Percentiles rank a stretch among this genome's conserved stretches.
phyloP scores from a whole-genome alignment of 2,329 filamentous ascomycete genomes.

The Neospermospora avenae region DNA sequence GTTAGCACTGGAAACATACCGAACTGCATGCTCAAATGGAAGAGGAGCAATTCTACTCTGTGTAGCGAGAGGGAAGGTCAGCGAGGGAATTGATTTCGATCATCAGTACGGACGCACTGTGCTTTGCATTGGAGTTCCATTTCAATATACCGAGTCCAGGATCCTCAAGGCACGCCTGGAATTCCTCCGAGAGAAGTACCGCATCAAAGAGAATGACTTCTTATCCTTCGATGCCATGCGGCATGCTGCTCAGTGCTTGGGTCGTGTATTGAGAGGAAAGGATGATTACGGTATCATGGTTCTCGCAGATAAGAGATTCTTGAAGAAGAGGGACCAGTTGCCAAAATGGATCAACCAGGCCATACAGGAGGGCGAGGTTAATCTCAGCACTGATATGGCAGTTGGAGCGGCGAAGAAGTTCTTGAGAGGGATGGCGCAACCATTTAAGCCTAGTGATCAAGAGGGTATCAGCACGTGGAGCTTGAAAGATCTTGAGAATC shows the following conservation, averaged over 20 bases:
- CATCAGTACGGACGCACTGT: slow-evolving; percentile 97
- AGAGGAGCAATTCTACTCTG: slow-evolving; percentile 90
- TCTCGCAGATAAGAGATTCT: slow-evolving; percentile 86
- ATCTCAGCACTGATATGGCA: slow-evolving; percentile 93
- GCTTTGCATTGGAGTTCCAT: slow-evolving; percentile 93
- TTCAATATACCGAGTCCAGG: slow-evolving; percentile 97
- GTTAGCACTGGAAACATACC: slow-evolving; percentile 90
- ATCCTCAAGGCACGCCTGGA: slow-evolving; percentile 95
- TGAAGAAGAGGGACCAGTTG: slow-evolving; percentile 84
- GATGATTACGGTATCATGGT: slow-evolving; percentile 99
- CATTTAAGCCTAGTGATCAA: slow-evolving; percentile 77
- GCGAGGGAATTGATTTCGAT: slow-evolving; percentile 98
- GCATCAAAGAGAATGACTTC: slow-evolving; percentile 96
- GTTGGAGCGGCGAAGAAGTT: slow-evolving; percentile 87
- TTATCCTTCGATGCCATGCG: slow-evolving; percentile 98
- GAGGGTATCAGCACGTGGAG: slow-evolving; percentile 95
- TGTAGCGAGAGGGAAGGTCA: slow-evolving; percentile 95
- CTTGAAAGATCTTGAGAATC: slow-evolving; percentile 68
- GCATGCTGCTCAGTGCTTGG: slow-evolving; percentile 95
- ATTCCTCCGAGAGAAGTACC: slow-evolving; percentile 94
- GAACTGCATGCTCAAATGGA: slow-evolving; percentile 96
- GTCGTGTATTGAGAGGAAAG: slow-evolving; percentile 90
- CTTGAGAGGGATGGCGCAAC: slow-evolving; percentile 85
- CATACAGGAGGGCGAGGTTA: slow-evolving; percentile 78
- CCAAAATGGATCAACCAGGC: slow-evolving; percentile 97